Conservation (phyloP, 208 protist species). For the Acanthamoeba quina region DNA sequence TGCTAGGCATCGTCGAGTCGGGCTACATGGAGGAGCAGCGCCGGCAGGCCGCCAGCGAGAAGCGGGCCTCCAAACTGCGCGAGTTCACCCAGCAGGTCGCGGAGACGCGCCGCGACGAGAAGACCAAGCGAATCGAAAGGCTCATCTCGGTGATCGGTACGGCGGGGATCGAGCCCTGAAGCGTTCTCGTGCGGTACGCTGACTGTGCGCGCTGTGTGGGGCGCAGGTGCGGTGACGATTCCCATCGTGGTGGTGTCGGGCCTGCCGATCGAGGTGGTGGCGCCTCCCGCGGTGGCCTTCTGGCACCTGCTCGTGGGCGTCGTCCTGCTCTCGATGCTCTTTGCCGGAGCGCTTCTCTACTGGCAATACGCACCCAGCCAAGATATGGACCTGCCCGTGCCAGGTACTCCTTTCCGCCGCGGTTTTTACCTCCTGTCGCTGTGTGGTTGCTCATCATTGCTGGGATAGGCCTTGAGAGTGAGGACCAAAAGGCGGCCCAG, state of each 20-base stretch:
- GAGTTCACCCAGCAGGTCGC: neutral
- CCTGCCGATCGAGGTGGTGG: neutral
- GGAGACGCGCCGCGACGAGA: neutral
- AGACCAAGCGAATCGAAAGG: conserved; percentile 29
- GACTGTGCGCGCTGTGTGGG: too few relatives aligned
- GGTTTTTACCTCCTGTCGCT: neutral
- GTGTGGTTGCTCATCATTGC: neutral
- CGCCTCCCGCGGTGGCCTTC: neutral
- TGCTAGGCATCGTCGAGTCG: conserved; percentile 64
- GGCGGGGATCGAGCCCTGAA: too few relatives aligned
- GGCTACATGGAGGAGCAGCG: conserved; percentile 61
- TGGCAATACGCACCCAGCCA: conserved; percentile 20
- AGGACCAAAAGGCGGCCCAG: neutral
- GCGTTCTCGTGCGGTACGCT: too few relatives aligned
- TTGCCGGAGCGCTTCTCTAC: conserved; percentile 2
- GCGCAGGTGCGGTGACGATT: conserved; percentile 15
- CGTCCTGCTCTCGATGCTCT: neutral
- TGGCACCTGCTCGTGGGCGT: conserved; percentile 12
- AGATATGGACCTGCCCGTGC: neutral
- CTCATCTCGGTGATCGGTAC: conserved; percentile 57
- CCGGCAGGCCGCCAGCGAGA: conserved; percentile 16
- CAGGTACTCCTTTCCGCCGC: neutral
- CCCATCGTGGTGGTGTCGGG: conserved; percentile 50
- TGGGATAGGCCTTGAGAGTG: neutral
- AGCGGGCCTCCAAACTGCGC: neutral